Percentiles rank a stretch among this genome's conserved stretches.
Conservation (phyloP, 2,329 filamentous ascomycete species). For the Exophiala viscosa region DNA sequence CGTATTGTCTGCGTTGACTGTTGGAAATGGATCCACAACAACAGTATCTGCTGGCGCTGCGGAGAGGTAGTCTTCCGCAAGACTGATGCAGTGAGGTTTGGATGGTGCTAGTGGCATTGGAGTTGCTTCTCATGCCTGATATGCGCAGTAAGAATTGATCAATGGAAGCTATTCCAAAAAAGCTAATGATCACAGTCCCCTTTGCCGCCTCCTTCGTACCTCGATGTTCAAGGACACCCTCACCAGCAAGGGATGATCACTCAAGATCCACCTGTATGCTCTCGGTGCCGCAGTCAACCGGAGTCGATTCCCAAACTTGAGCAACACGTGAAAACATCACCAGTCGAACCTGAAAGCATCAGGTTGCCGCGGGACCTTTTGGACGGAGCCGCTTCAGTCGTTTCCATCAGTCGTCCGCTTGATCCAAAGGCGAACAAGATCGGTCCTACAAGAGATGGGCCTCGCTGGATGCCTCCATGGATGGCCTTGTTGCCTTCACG, state of each 20-base stretch:
- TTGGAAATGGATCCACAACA: slow-evolving; percentile 25
- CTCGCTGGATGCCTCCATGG: slow-evolving; percentile 16
- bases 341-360: neutral
- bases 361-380: slow-evolving; percentile 1
- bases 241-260: slow-evolving; percentile 22
- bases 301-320: slow-evolving; percentile 23
- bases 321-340: slow-evolving; percentile 18
- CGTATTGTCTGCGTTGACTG: slow-evolving; percentile 28
- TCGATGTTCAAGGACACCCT: slow-evolving; percentile 15
- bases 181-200: slow-evolving; percentile 15
- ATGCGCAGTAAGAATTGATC: slow-evolving; percentile 24
- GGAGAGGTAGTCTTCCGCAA: slow-evolving; percentile 25
- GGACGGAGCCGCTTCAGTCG: slow-evolving; percentile 1
- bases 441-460: neutral
- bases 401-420: slow-evolving; percentile 16
- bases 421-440: slow-evolving; percentile 9
- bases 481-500: slow-evolving; percentile 20
- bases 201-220: slow-evolving; percentile 21
- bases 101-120: slow-evolving; percentile 35
- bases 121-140: slow-evolving; percentile 31
- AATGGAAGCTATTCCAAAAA: neutral
- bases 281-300: slow-evolving; percentile 16
- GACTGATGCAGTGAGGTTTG: slow-evolving; percentile 30
- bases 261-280: slow-evolving; percentile 22
- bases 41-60: slow-evolving; percentile 31